Conservation (phyloP, 2,329 filamentous ascomycete genomes). For the Fusarium luffae region DNA sequence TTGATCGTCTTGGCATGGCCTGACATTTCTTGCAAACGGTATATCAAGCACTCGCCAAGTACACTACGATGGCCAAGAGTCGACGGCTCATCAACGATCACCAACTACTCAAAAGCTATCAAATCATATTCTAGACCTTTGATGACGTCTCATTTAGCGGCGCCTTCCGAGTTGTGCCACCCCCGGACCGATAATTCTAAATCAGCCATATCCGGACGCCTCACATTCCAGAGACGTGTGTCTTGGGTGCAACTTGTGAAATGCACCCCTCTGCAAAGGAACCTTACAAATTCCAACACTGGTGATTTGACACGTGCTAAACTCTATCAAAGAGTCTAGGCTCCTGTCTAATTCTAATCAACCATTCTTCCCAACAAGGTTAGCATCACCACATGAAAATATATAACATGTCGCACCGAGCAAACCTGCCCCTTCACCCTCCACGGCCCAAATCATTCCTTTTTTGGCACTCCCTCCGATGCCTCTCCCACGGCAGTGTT, state of each 20-base stretch:
- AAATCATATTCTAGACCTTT: accelerated
- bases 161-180: not conserved
- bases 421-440: not conserved
- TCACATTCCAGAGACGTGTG: slow-evolving; percentile 4
- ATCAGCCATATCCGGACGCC: slow-evolving; percentile 17
- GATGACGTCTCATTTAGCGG: not conserved
- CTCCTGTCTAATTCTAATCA: not conserved
- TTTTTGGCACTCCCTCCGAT: not conserved
- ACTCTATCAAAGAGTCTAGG: not conserved
- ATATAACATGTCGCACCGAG: slow-evolving; percentile 6
- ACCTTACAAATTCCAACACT: not conserved
- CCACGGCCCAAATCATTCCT: not conserved
- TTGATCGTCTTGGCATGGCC: not conserved
- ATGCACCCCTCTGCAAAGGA: not conserved
- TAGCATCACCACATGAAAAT: not conserved
- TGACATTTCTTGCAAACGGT: not conserved
- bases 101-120: accelerated
- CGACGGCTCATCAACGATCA: not conserved
- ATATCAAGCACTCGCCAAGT: not conserved
- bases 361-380: not conserved
- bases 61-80: not conserved
- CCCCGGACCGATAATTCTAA: not conserved
- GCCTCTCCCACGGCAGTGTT: slow-evolving; percentile 21
- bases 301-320: not conserved
- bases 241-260: not conserved